phyloP scores from a whole-genome alignment of 352 stramenopile genomes.

The Pilasporangium apinafurcum region DNA sequence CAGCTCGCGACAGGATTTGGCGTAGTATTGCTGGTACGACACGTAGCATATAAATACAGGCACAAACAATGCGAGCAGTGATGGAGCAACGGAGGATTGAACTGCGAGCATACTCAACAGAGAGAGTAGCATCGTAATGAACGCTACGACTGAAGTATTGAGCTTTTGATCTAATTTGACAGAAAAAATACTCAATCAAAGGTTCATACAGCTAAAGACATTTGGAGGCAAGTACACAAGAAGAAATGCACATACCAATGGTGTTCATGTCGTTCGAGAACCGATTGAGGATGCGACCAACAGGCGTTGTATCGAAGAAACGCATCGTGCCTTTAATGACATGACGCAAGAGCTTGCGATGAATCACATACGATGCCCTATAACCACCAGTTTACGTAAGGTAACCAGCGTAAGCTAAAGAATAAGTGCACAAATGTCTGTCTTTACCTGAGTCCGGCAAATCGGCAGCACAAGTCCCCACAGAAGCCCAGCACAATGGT shows the following conservation, averaged over 20 bases:
- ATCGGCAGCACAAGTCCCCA: constrained; percentile 35
- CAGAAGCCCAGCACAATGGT: constrained; percentile 46
- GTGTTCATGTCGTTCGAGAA: constrained; percentile 69
- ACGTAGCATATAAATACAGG: constrained; percentile 65
- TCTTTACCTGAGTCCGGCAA: constrained; percentile 43
- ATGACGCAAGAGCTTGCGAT: constrained; percentile 47
- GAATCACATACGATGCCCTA: constrained; percentile 58
- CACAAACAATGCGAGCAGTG: constrained; percentile 44
- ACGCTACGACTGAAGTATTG: constrained; percentile 33
- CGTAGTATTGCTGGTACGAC: constrained; percentile 59
- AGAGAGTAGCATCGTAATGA: constrained; percentile 37
- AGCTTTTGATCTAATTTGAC: constrained; percentile 42
- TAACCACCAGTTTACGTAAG: constrained; percentile 1
- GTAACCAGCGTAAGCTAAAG: no score
- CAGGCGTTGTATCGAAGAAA: constrained; percentile 82
- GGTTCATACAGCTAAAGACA: constrained; percentile 1
- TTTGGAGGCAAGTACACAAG: background rate
- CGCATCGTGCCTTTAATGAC: constrained; percentile 75
- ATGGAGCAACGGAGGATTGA: constrained; percentile 31
- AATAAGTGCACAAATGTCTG: no score
- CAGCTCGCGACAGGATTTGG: constrained; percentile 58
- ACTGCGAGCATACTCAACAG: constrained; percentile 49
- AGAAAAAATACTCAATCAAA: constrained; percentile 1
- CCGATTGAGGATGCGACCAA: constrained; percentile 73
- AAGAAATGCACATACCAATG: constrained; percentile 26